Evolutionary conservation across 1,139 yeast genomes (phyloP), one percentile per base, ranked within the genome.

Genomic region (Debaryomycetaceae sp.): DNA sequence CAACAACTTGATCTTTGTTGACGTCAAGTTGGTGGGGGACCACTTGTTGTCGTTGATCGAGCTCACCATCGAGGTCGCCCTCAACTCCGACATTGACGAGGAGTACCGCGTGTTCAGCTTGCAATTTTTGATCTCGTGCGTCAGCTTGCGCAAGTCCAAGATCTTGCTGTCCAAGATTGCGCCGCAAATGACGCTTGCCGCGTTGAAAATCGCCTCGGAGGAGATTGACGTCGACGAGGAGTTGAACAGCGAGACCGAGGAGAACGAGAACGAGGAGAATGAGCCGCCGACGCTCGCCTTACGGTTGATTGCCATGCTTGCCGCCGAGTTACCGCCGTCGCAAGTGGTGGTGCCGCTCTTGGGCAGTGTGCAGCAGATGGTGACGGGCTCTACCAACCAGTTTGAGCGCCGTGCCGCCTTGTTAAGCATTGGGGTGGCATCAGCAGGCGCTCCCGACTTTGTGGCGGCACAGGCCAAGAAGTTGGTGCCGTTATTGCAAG

Each of bases 361-460:
- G 42, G 85, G 79, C 41, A 72, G 74, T 42, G 61, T 86, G 44
- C 79, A 81, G 31, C 51, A 71, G 31, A 66, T 83, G 69, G 67
- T 84, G 43, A 30, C 56, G 25, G 20, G 16, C 5, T 56, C 65
- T 30, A 43, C 76, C 16, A 77, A 83, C 53, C 72, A 74, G 39
- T 82, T 77, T 43, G 88, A 83, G 61, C 80, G 95, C 65, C 81
- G 96, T 61, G 96, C 95, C 40, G 93, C 83, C 36, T 71, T 88
- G 38, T 67, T 85, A 48, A 75, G 94, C 25, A 67, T 91, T 41
- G 89, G 94, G 45, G 86, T 80, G 36, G 78, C 93, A 32, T 83
- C 85, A 31, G 76, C 83, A 42, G 98, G 98, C 53, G 91, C 97
- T 27, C 97, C 97, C 41, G 98, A 91, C 53, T 89, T 71, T 58